Percentiles rank a stretch among this genome's conserved stretches.
Evolutionary conservation across 2,329 filamentous ascomycete genomes (phyloP).

Genomic region (Penicillium brevicompactum): DNA sequence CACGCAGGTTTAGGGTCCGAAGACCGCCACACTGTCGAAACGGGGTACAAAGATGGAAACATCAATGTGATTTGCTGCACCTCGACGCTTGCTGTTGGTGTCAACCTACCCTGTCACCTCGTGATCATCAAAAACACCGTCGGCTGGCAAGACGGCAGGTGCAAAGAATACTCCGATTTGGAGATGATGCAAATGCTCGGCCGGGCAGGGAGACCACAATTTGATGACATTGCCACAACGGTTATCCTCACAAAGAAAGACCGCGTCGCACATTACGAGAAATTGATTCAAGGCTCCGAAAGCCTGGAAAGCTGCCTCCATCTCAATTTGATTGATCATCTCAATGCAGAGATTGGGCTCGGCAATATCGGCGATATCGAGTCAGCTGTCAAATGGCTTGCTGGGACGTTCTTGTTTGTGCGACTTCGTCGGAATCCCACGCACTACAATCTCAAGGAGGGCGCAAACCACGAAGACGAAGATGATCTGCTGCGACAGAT

Average conservation of each 20-base stretch:
- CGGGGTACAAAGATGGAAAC: constrained; percentile 68
- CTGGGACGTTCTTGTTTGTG: constrained; percentile 76
- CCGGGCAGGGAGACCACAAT: constrained; percentile 79
- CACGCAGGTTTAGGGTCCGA: constrained; percentile 71
- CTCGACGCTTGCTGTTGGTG: constrained; percentile 78
- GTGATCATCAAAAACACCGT: constrained; percentile 82
- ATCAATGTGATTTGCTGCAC: constrained; percentile 84
- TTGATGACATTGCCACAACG: constrained; percentile 73
- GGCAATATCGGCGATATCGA: constrained; percentile 67
- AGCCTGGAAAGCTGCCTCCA: constrained; percentile 77
- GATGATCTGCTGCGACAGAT: constrained; percentile 70
- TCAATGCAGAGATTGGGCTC: constrained; percentile 81
- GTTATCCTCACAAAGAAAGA: constrained; percentile 76
- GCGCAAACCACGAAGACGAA: constrained; percentile 51
- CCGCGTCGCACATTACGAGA: constrained; percentile 68
- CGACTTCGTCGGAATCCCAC: constrained; percentile 70
- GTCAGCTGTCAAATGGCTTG: constrained; percentile 73
- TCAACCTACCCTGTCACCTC: constrained; percentile 81
- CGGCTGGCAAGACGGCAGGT: constrained; percentile 61
- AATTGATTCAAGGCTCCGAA: constrained; percentile 72
- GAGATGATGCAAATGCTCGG: constrained; percentile 92
- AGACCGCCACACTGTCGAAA: constrained; percentile 69
- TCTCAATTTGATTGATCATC: constrained; percentile 75
- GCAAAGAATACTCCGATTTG: constrained; percentile 75
- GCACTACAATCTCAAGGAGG: constrained; percentile 68